A percentile compares a stretch with the other conserved stretches of the same genome.
Conservation (phyloP, 2,329 filamentous ascomycete genomes). For the Clonostachys chloroleuca region DNA sequence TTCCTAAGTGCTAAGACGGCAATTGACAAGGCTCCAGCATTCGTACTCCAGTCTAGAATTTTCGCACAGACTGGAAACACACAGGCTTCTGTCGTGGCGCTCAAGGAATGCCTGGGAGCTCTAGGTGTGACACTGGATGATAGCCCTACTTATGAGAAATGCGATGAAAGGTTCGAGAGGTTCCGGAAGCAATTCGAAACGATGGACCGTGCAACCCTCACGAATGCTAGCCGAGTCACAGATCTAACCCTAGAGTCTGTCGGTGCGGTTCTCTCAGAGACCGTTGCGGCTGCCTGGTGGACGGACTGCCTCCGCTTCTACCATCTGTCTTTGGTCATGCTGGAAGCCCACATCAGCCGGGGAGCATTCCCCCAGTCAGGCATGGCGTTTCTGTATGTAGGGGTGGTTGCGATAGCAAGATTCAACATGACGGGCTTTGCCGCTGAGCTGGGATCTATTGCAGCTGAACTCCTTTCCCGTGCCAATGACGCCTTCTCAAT, state of each 20-base stretch:
- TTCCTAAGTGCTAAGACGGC: constrained; percentile 66
- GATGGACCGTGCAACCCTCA: constrained; percentile 43
- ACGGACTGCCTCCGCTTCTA: constrained; percentile 69
- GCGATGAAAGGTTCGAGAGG: constrained; percentile 68
- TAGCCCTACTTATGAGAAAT: constrained; percentile 68
- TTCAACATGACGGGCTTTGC: constrained; percentile 70
- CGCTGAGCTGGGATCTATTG: constrained; percentile 57
- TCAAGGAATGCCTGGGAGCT: constrained; percentile 67
- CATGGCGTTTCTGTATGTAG: constrained; percentile 63
- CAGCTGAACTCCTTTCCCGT: constrained; percentile 59
- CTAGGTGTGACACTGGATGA: constrained; percentile 64
- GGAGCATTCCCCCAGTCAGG: constrained; percentile 68
- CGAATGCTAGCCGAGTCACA: constrained; percentile 33
- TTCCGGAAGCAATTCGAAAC: constrained; percentile 55
- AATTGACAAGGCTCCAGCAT: constrained; percentile 79
- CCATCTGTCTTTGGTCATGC: constrained; percentile 61
- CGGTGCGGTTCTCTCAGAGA: constrained; percentile 67
- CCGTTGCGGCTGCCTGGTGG: constrained; percentile 70
- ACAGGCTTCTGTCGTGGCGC: constrained; percentile 59
- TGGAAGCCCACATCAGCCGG: constrained; percentile 58
- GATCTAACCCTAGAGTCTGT: constrained; percentile 56
- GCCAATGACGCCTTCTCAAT: constrained; percentile 61
- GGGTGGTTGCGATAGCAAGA: constrained; percentile 61
- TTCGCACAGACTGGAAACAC: constrained; percentile 71
- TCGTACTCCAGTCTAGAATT: constrained; percentile 77